phyloP scores from a whole-genome alignment of 2,329 filamentous ascomycete species.

The Cladosporium oxysporum region DNA sequence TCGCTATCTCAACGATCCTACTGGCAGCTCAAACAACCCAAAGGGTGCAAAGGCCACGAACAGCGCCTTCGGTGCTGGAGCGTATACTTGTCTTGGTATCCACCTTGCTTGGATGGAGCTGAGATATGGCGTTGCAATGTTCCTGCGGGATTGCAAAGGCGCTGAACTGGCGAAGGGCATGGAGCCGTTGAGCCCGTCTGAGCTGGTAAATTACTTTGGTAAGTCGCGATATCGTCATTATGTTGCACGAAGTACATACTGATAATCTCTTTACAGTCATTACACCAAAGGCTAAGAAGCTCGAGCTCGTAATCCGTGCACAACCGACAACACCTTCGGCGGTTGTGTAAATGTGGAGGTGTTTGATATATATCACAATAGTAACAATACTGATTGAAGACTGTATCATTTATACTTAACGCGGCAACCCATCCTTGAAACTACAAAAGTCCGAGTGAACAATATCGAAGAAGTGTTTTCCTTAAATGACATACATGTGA shows the following conservation, averaged over 20 bases:
- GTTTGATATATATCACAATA: neutral
- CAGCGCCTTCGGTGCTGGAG: conserved; percentile 69
- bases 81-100: conserved; percentile 68
- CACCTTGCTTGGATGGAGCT: conserved; percentile 66
- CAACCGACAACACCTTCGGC: conserved; percentile 24
- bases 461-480: neutral
- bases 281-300: conserved; percentile 45
- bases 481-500: neutral
- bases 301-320: conserved; percentile 39
- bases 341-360: conserved; percentile 2
- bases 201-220: conserved; percentile 46
- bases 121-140: conserved; percentile 52
- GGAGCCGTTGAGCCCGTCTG: conserved; percentile 45
- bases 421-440: no score
- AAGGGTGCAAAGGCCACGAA: conserved; percentile 54
- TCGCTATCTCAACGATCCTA: conserved; percentile 39
- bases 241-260: neutral
- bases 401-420: neutral
- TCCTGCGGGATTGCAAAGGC: conserved; percentile 52
- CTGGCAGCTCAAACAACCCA: conserved; percentile 23
- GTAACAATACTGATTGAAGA: neutral
- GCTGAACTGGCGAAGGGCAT: conserved; percentile 29
- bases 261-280: conserved; percentile 35
- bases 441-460: neutral
- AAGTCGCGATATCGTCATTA: neutral